Percentiles rank a stretch among this genome's conserved stretches.
Conservation (phyloP, 73 alveolate species). For the Symbiodinium pilosum region DNA sequence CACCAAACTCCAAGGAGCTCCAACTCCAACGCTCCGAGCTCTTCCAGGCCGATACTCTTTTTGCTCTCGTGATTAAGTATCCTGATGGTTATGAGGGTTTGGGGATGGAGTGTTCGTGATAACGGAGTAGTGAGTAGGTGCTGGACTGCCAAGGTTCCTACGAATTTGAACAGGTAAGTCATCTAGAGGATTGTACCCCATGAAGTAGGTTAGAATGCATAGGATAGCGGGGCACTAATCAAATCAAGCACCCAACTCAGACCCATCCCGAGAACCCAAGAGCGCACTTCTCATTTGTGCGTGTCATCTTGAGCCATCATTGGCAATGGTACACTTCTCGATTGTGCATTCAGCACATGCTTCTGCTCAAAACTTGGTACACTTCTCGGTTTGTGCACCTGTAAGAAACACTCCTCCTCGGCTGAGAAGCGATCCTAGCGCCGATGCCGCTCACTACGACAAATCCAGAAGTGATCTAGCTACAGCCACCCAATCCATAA, state of each 20-base stretch:
- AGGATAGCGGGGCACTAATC: too few relatives aligned
- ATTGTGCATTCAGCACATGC: too few relatives aligned
- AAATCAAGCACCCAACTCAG: too few relatives aligned
- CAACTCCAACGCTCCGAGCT: conserved; percentile 56
- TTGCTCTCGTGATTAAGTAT: too few relatives aligned
- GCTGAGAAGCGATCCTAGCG: too few relatives aligned
- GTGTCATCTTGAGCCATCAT: background rate
- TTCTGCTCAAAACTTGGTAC: too few relatives aligned
- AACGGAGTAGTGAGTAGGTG: background rate
- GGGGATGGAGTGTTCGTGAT: background rate
- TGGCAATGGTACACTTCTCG: background rate
- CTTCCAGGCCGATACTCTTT: conserved; percentile 75
- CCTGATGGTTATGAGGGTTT: background rate
- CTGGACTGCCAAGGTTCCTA: background rate
- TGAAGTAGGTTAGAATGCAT: too few relatives aligned
- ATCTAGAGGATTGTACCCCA: background rate
- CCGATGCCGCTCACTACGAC: too few relatives aligned
- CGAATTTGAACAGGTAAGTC: background rate
- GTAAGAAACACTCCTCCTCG: too few relatives aligned
- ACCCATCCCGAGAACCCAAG: background rate
- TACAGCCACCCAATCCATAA: too few relatives aligned
- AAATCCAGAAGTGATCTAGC: too few relatives aligned
- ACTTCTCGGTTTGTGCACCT: too few relatives aligned
- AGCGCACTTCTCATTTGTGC: background rate
- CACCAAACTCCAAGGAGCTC: conserved; percentile 13